phyloP scores from a whole-genome alignment of 2,329 filamentous ascomycete species.

The Ceratocystis diversiconidia region DNA sequence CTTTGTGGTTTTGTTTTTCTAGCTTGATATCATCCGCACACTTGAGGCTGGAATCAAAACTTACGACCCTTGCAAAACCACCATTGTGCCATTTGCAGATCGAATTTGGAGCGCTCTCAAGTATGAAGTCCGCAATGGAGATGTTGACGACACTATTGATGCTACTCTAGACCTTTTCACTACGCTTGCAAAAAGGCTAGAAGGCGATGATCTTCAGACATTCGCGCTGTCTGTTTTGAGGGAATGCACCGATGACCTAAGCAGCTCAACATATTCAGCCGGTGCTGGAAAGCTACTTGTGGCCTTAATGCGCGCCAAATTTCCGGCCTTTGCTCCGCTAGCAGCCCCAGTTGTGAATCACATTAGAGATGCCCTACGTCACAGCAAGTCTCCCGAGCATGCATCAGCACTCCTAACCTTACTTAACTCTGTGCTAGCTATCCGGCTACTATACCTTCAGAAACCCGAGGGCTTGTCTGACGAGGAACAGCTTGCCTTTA shows the following conservation, averaged over 20 bases:
- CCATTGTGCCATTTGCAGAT: slow-evolving; percentile 34
- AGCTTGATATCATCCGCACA: slow-evolving; percentile 43
- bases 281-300: slow-evolving; percentile 39
- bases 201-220: slow-evolving; percentile 30
- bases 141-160: slow-evolving; percentile 43
- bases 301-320: slow-evolving; percentile 35
- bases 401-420: slow-evolving; percentile 38
- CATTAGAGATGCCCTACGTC: slow-evolving; percentile 36
- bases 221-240: slow-evolving; percentile 37
- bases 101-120: slow-evolving; percentile 47
- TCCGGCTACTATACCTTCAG: slow-evolving; percentile 29
- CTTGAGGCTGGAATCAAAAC: slow-evolving; percentile 38
- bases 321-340: slow-evolving; percentile 35
- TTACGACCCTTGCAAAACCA: slow-evolving; percentile 34
- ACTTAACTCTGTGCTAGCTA: slow-evolving; percentile 37
- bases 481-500: slow-evolving; percentile 29
- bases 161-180: slow-evolving; percentile 41
- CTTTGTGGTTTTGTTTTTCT: slow-evolving; percentile 17
- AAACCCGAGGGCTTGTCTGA: slow-evolving; percentile 22
- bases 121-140: slow-evolving; percentile 48
- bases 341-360: slow-evolving; percentile 34
- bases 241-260: slow-evolving; percentile 40
- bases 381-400: slow-evolving; percentile 37
- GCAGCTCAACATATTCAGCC: slow-evolving; percentile 38
- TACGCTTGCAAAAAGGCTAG: slow-evolving; percentile 33